Percentiles rank a stretch among this genome's conserved stretches.
Conservation (phyloP, 305 asterid genomes). For the Nicotiana rustica region DNA sequence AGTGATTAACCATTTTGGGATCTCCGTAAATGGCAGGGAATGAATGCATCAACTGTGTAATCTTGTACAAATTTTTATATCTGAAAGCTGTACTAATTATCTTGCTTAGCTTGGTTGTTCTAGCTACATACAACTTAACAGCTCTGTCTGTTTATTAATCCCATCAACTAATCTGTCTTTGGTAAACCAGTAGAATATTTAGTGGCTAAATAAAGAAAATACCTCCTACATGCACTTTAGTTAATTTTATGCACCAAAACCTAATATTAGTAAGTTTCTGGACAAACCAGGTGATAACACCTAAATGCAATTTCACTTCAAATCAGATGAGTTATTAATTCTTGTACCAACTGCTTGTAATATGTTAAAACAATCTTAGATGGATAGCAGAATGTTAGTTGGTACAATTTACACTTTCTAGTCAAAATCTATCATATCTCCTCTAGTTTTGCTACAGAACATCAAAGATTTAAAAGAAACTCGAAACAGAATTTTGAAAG, state of each 20-base stretch:
- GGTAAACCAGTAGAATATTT: background rate
- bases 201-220: background rate
- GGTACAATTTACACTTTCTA: background rate
- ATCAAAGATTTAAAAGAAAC: background rate
- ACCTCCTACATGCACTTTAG: background rate
- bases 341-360: background rate
- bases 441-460: background rate
- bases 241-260: background rate
- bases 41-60: background rate
- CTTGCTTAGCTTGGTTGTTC: background rate
- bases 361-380: background rate
- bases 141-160: background rate
- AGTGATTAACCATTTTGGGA: slow-evolving; percentile 15
- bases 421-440: background rate
- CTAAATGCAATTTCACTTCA: background rate
- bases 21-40: background rate
- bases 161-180: background rate
- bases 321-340: background rate
- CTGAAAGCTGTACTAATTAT: background rate
- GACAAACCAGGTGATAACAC: background rate
- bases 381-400: background rate
- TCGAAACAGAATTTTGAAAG: background rate
- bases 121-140: background rate
- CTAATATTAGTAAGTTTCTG: background rate
- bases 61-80: background rate